Evolutionary conservation across 2,329 filamentous ascomycete species (phyloP).

Genomic region (Fusarium equiseti): DNA sequence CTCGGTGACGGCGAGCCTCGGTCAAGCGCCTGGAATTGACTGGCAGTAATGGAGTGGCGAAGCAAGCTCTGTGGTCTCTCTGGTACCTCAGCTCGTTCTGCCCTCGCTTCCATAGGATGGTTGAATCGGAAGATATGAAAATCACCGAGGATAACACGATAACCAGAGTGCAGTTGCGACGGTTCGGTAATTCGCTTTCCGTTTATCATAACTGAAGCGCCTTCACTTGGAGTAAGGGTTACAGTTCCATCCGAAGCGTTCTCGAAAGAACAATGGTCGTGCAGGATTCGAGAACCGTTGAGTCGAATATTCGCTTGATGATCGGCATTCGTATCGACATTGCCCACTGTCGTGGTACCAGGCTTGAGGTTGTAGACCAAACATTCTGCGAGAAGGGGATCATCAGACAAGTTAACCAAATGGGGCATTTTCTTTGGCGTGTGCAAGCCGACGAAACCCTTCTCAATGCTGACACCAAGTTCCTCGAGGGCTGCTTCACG

Average conservation of each 20-base stretch:
- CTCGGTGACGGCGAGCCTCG: slow-evolving; percentile 70
- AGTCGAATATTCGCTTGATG: slow-evolving; percentile 88
- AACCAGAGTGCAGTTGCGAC: slow-evolving; percentile 88
- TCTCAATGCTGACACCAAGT: slow-evolving; percentile 98
- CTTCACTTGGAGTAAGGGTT: slow-evolving; percentile 88
- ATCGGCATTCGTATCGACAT: slow-evolving; percentile 84
- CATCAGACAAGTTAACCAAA: slow-evolving; percentile 96
- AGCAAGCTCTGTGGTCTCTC: slow-evolving; percentile 76
- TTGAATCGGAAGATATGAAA: slow-evolving; percentile 99
- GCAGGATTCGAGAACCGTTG: slow-evolving; percentile 92
- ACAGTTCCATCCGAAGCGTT: slow-evolving; percentile 88
- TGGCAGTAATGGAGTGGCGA: slow-evolving; percentile 81
- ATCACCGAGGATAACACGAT: slow-evolving; percentile 94
- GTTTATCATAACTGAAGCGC: slow-evolving; percentile 98
- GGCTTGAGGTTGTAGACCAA: slow-evolving; percentile 98
- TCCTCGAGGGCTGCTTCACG: slow-evolving; percentile 95
- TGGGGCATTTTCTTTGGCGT: slow-evolving; percentile 99
- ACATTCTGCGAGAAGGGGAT: slow-evolving; percentile 93
- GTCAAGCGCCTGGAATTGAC: slow-evolving; percentile 70
- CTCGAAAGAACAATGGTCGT: slow-evolving; percentile 94
- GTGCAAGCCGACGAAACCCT: slow-evolving; percentile 93
- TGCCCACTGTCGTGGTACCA: slow-evolving; percentile 92
- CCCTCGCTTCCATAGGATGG: slow-evolving; percentile 93
- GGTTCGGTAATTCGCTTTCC: slow-evolving; percentile 89
- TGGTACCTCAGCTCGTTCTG: slow-evolving; percentile 82